Evolutionary conservation across 2,329 filamentous ascomycete species (phyloP), one percentile per base, ranked within the genome.

Genomic region (Seiridium unicorne): DNA sequence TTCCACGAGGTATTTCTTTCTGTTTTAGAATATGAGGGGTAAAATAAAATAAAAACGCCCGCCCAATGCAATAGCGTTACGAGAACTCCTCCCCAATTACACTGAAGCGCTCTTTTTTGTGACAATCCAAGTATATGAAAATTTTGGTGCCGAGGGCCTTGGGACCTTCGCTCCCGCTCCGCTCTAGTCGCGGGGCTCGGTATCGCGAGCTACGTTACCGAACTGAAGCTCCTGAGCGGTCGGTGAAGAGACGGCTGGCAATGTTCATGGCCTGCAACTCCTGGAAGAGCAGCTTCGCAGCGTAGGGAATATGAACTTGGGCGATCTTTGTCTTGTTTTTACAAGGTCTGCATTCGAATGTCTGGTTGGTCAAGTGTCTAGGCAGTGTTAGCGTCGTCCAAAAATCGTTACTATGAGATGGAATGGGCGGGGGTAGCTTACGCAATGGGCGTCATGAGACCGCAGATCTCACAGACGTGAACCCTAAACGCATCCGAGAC

Each of bases 251-350:
- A 74, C 95, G 89, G 38, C 94, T 90, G 9, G 95, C 94, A 75
- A 99, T 98, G 76, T 98, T 98, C 95, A 99, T 99, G 55, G 93
- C 89, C 73, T 93, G 92, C 67, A 99, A 81, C 80, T 99, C 95
- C 81, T 99, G 95, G 89, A 99, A 99, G 55, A 99, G 86, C 55
- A 99, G 84, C 81, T 99, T 99, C 62, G 95, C 95, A 2, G 95
- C 95, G 73, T 99, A 99, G 0, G 95, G 95, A 65, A 99, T 96
- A 74, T 98, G 92, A 60, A 99, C 90, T 77, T 99, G 95, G 4
- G 94, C 95, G 75, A 99, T 98, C 80, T 92, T 93, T 64, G 94
- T 97, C 85, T 98, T 98, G 84, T 99, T 99, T 82, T 96, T 95
- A 85, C 95, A 99, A 40, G 95, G 92, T 59, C 95, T 87, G 77